Percentiles rank a stretch among this genome's conserved stretches.
Conservation (phyloP, 1,284 basidiomycete genomes). For the Heimioporus punctisporus region DNA sequence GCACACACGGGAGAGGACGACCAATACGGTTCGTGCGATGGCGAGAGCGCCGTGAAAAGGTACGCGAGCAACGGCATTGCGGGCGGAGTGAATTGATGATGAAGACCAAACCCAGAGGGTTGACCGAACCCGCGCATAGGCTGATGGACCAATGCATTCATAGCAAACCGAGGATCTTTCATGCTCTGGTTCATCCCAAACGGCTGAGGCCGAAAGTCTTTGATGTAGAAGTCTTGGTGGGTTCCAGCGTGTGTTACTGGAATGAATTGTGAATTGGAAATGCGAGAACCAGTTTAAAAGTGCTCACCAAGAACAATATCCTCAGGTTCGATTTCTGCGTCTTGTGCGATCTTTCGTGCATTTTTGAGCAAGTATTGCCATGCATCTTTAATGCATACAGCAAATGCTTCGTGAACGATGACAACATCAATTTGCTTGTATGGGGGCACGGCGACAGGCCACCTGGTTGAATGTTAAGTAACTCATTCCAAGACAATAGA, state of each 20-base stretch:
- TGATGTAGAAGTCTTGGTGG: slow-evolving; percentile 40
- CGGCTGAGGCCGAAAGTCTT: slow-evolving; percentile 30
- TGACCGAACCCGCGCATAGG: slow-evolving; percentile 20
- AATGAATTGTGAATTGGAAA: not conserved
- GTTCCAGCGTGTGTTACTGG: slow-evolving; percentile 41
- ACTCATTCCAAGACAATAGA: not conserved
- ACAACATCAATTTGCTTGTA: slow-evolving; percentile 39
- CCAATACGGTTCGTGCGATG: slow-evolving; percentile 38
- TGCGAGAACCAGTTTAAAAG: not conserved
- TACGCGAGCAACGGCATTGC: slow-evolving; percentile 39
- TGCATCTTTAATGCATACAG: slow-evolving; percentile 38
- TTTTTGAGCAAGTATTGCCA: slow-evolving; percentile 45
- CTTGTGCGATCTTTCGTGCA: slow-evolving; percentile 34
- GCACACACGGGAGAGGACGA: slow-evolving; percentile 33
- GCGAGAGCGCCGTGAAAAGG: slow-evolving; percentile 36
- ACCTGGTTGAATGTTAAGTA: slow-evolving; percentile 34
- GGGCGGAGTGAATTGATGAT: slow-evolving; percentile 15
- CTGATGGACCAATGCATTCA: slow-evolving; percentile 14
- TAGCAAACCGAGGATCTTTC: slow-evolving; percentile 5
- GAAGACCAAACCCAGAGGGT: slow-evolving; percentile 9
- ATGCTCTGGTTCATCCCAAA: slow-evolving; percentile 15
- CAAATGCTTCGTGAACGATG: slow-evolving; percentile 36
- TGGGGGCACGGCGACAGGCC: slow-evolving; percentile 45
- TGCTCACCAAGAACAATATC: slow-evolving; percentile 46
- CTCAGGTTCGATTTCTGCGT: slow-evolving; percentile 41